Base-by-base conservation (phyloP, 495 filamentous ascomycete genomes). In the Tuber magnatum region DNA sequence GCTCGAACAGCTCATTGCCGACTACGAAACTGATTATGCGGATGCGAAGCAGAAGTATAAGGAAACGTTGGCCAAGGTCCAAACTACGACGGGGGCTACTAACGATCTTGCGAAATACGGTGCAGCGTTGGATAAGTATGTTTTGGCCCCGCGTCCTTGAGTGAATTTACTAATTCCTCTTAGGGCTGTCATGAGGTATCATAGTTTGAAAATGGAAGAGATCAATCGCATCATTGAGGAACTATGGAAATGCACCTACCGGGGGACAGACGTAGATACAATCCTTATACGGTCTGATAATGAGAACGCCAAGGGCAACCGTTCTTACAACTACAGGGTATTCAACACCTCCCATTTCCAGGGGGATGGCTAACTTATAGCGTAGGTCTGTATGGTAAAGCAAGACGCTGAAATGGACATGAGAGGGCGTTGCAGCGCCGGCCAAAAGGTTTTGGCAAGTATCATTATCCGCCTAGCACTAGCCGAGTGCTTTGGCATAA, bases 361-460 rank as follows among this genome's bases (percentile, higher is more conserved):
- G 32, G 24, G 18, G n/a, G 71, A 72, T 70, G 56, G 77, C 71
- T 80, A 14, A 76, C 38, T 20, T 61, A 69, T 42, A 2, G 56
- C 20, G 44, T 70, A 80, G 77, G 80, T 82, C 0, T 93, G 92
- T 85, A 99, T 99, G 96, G 90, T 97, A 78, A 99, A 99, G 86
- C 90, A 93, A 81, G 92, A 94, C 79, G 91, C 91, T 5, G 95
- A 99, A 84, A 97, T 99, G 94, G 95, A 99, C 85, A 99, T 99
- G 95, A 93, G 95, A 75, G 95, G 95, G 16, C 91, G 95, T 44
- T 99, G 95, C 87, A 94, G 92, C 82, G 95, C 95, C 20, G 95
- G 95, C 4, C 95, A 99, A 83, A 96, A 94, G 81, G 94, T 99
- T 40, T 88, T 99, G 38, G 95, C 95, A 20, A 92, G 91, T 85